A percentile compares a stretch with the other conserved stretches of the same genome.
Conservation (phyloP, 345 rosid genomes). For the Melastoma malabathricum region DNA sequence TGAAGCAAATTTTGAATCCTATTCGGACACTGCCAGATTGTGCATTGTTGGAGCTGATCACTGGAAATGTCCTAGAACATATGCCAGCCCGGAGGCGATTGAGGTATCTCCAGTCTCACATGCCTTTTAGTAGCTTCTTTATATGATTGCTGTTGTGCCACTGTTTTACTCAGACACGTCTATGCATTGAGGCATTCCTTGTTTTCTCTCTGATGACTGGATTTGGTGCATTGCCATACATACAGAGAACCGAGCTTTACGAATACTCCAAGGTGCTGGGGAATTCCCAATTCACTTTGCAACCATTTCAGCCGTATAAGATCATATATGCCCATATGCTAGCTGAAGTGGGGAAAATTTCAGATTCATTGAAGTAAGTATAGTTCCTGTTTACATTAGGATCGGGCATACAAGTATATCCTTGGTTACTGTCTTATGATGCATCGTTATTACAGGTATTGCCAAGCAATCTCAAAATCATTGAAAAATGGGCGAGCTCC, state of each 20-base stretch:
- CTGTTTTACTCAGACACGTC: too few relatives aligned
- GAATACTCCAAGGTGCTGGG: constrained; percentile 94
- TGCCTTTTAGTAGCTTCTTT: too few relatives aligned
- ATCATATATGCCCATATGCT: constrained; percentile 90
- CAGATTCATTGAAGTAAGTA: constrained; percentile 82
- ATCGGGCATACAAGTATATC: too few relatives aligned
- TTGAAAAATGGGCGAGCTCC: constrained; percentile 59
- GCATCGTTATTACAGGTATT: constrained; percentile 35
- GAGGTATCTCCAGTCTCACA: constrained; percentile 31
- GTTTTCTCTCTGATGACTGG: too few relatives aligned
- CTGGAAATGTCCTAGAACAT: constrained; percentile 69
- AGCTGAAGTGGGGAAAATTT: constrained; percentile 87
- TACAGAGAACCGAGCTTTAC: constrained; percentile 92
- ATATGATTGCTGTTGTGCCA: too few relatives aligned
- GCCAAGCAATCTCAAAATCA: constrained; percentile 57
- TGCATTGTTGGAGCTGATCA: constrained; percentile 83
- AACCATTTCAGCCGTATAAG: constrained; percentile 93
- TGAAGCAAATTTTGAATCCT: constrained; percentile 69
- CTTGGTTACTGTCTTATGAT: background rate
- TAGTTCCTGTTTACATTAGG: background rate
- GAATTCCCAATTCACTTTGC: constrained; percentile 79
- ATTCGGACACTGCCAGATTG: constrained; percentile 67
- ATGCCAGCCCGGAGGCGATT: constrained; percentile 69
- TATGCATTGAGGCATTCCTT: too few relatives aligned
- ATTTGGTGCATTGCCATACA: too few relatives aligned